These are phyloP conservation scores for Aspergillus kassunensis DNA, from an alignment of 495 filamentous ascomycete species.

Conservation along the genomic window DNA sequence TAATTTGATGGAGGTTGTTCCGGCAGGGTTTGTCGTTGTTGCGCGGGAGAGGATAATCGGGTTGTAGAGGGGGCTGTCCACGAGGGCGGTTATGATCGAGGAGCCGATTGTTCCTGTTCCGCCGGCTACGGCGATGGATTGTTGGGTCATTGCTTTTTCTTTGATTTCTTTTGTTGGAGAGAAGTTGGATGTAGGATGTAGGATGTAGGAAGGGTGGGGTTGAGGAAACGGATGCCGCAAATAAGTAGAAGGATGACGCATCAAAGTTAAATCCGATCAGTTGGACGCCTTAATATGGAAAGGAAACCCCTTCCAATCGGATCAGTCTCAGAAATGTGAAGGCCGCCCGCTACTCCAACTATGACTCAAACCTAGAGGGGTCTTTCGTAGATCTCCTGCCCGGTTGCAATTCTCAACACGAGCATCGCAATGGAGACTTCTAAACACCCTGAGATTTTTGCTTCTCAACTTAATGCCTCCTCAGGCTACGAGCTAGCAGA, in stretches of 20 bases:
- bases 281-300: background rate
- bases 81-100: conserved; percentile 18
- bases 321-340: too few relatives aligned
- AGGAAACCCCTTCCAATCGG: background rate
- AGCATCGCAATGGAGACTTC: background rate
- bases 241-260: too few relatives aligned
- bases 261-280: too few relatives aligned
- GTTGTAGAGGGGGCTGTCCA: background rate
- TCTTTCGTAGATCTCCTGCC: too few relatives aligned
- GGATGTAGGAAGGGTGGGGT: too few relatives aligned
- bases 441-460: background rate
- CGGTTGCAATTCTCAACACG: too few relatives aligned
- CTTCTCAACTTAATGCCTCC: background rate
- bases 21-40: background rate
- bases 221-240: too few relatives aligned
- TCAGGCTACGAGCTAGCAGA: conserved; percentile 3
- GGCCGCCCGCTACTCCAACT: too few relatives aligned
- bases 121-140: conserved; percentile 21
- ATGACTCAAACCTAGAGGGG: too few relatives aligned
- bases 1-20: background rate
- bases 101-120: conserved; percentile 21
- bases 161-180: too few relatives aligned
- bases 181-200: too few relatives aligned
- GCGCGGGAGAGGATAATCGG: conserved; percentile 13
- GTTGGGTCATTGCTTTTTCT: too few relatives aligned